These are phyloP conservation scores for Chlamydomonas sp. DNA, from an alignment of 139 green algal species.

Conservation along the genomic window DNA sequence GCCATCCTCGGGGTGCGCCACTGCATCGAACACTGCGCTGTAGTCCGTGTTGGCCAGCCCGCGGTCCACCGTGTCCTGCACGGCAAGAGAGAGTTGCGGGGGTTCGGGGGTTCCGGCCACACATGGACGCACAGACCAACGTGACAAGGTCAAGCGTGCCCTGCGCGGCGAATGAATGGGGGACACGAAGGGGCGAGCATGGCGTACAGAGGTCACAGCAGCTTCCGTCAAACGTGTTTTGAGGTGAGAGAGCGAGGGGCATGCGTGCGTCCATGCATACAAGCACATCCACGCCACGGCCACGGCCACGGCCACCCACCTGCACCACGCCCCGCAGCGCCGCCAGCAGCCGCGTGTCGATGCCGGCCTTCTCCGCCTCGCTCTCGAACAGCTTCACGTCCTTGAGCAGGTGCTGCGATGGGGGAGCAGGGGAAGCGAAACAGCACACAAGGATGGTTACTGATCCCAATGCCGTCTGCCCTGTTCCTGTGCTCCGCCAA, in stretches of 20 bases:
- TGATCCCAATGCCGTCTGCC: no score
- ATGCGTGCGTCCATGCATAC: no score
- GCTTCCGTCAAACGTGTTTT: no score
- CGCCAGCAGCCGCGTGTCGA: constrained; percentile 34
- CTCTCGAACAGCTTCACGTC: constrained; percentile 34
- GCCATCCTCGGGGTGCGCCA: neutral
- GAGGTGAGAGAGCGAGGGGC: no score
- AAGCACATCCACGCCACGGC: neutral
- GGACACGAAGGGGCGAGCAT: no score
- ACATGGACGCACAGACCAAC: no score
- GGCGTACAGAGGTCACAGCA: no score
- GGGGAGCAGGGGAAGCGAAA: neutral
- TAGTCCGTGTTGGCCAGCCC: constrained; percentile 32
- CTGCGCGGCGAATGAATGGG: no score
- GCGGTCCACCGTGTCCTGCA: constrained; percentile 31
- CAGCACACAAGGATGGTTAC: neutral
- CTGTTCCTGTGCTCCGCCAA: neutral
- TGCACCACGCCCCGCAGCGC: constrained; percentile 11
- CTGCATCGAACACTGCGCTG: constrained; percentile 13
- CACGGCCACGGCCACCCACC: neutral
- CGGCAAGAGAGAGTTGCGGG: neutral
- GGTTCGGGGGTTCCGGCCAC: no score
- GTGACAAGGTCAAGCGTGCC: no score
- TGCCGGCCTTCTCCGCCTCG: constrained; percentile 14
- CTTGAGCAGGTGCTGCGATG: constrained; percentile 33